phyloP scores from a whole-genome alignment of 2,329 filamentous ascomycete genomes.

The Penicillium sp. region DNA sequence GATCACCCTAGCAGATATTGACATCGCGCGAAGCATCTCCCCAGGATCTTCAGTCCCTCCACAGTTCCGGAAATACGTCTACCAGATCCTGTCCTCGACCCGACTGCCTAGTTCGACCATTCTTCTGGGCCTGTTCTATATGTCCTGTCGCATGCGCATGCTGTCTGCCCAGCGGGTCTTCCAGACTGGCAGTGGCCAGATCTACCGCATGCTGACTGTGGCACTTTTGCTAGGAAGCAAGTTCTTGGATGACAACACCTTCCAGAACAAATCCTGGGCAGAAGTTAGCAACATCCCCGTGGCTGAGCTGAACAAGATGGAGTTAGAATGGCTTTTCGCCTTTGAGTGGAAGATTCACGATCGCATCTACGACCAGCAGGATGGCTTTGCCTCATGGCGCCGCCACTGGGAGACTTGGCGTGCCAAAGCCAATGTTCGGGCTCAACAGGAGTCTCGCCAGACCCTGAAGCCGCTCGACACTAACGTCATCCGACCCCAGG shows the following conservation, averaged over 20 bases:
- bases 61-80: constrained; percentile 85
- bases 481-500: constrained; percentile 51
- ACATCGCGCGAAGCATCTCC: constrained; percentile 59
- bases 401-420: constrained; percentile 63
- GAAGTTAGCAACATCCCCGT: constrained; percentile 89
- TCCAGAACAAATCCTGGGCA: constrained; percentile 94
- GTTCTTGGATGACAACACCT: constrained; percentile 94
- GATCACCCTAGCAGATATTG: constrained; percentile 57
- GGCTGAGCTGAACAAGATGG: constrained; percentile 74
- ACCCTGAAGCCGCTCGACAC: constrained; percentile 62
- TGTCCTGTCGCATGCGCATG: constrained; percentile 75
- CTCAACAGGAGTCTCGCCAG: constrained; percentile 43
- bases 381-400: constrained; percentile 61
- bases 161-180: constrained; percentile 56
- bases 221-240: constrained; percentile 85
- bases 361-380: constrained; percentile 69
- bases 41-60: constrained; percentile 59
- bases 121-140: constrained; percentile 80
- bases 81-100: constrained; percentile 83
- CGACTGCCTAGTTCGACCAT: constrained; percentile 87
- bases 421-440: constrained; percentile 45
- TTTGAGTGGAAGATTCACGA: constrained; percentile 84
- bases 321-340: constrained; percentile 78
- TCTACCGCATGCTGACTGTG: constrained; percentile 83
- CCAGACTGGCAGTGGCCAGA: constrained; percentile 58